A percentile compares a stretch with the other conserved stretches of the same genome.
Evolutionary conservation across 805 yeast species (phyloP).

Genomic region (Zygotorulaspora danielsina): DNA sequence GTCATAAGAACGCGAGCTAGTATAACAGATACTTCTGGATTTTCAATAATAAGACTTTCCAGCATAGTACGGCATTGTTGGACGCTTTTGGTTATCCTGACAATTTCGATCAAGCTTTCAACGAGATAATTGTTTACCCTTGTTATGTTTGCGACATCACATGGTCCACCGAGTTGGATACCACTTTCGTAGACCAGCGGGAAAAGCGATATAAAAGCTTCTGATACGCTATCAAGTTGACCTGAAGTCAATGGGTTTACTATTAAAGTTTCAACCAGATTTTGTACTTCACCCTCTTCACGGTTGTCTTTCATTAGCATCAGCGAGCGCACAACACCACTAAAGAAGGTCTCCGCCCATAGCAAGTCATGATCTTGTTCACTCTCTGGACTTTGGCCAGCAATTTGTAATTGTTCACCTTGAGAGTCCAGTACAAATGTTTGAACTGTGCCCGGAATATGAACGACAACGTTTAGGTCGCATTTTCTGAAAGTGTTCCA

Average conservation of each 20-base stretch:
- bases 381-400: constrained; percentile 41
- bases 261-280: constrained; percentile 78
- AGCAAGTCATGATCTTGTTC: constrained; percentile 46
- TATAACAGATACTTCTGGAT: constrained; percentile 31
- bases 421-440: constrained; percentile 37
- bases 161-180: constrained; percentile 33
- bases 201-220: constrained; percentile 31
- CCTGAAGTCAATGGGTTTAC: constrained; percentile 62
- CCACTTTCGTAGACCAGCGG: constrained; percentile 34
- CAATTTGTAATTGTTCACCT: constrained; percentile 29
- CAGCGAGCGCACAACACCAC: constrained; percentile 72
- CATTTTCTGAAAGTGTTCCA: constrained; percentile 58
- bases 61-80: constrained; percentile 27
- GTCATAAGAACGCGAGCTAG: constrained; percentile 32
- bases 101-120: constrained; percentile 32
- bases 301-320: constrained; percentile 35
- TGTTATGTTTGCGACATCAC: constrained; percentile 29
- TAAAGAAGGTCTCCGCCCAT: constrained; percentile 52
- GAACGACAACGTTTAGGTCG: constrained; percentile 69
- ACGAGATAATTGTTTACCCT: constrained; percentile 35
- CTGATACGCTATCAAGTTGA: constrained; percentile 31
- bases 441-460: constrained; percentile 70
- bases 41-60: constrained; percentile 19
- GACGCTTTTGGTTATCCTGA: constrained; percentile 29
- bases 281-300: constrained; percentile 68